Conservation (phyloP, 129 eudicot species). For the Flaveria sonorensis region DNA sequence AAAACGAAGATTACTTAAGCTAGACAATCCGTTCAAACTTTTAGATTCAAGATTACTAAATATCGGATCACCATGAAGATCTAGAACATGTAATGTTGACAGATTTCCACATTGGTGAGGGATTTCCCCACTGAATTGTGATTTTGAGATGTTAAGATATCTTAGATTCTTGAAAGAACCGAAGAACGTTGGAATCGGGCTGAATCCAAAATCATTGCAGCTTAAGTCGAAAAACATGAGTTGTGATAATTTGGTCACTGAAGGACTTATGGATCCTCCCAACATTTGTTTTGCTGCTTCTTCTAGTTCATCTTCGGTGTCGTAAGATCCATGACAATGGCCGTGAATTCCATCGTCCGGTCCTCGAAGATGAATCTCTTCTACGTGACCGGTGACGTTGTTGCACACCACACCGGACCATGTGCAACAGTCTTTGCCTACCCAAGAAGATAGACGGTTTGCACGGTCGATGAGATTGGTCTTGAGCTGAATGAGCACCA, state of each 20-base stretch:
- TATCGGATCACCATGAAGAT: neutral
- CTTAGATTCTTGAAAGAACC: conserved; percentile 40
- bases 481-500: conserved; percentile 40
- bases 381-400: conserved; percentile 35
- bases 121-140: conserved; percentile 37
- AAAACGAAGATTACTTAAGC: conserved; percentile 16
- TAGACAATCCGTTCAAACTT: conserved; percentile 9
- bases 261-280: conserved; percentile 28
- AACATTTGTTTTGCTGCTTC: conserved; percentile 15
- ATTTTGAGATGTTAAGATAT: conserved; percentile 45
- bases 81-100: conserved; percentile 24
- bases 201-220: conserved; percentile 28
- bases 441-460: conserved; percentile 46
- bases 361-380: conserved; percentile 36
- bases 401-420: conserved; percentile 31
- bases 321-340: conserved; percentile 6
- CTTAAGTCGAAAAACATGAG: conserved; percentile 34
- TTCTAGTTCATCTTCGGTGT: neutral
- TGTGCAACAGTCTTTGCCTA: conserved; percentile 14
- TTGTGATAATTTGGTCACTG: conserved; percentile 30
- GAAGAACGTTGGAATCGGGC: conserved; percentile 44
- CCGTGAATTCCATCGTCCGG: neutral
- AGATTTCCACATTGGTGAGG: conserved; percentile 40
- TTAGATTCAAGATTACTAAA: neutral
- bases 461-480: conserved; percentile 38